These are phyloP conservation scores for Phytopythium ostracodes DNA, from an alignment of 352 stramenopile species.

Conservation along the genomic window DNA sequence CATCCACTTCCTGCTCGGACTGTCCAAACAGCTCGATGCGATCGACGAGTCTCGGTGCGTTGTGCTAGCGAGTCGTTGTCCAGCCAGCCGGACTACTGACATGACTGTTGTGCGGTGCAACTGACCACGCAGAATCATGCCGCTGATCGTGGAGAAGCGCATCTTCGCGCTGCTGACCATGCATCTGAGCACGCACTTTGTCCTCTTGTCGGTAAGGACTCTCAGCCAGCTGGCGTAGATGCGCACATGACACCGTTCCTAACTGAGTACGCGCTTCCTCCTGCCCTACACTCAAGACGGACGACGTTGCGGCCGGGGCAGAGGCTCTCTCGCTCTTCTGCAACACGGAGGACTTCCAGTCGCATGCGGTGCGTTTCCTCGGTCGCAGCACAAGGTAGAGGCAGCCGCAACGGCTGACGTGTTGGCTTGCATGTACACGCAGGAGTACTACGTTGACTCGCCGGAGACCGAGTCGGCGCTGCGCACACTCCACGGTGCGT, in stretches of 20 bases:
- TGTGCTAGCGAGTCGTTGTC: not conserved
- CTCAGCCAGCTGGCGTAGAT: not conserved
- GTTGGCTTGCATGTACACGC: not conserved
- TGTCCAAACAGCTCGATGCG: constrained; percentile 80
- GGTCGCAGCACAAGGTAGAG: not conserved
- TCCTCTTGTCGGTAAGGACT: constrained; percentile 33
- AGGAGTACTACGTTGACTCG: constrained; percentile 61
- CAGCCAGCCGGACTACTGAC: not conserved
- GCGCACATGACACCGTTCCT: not conserved
- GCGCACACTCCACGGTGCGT: constrained; percentile 47
- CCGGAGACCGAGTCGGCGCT: constrained; percentile 52
- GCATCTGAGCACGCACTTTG: constrained; percentile 67
- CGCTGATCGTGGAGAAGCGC: constrained; percentile 72
- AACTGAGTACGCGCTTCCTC: constrained; percentile 4
- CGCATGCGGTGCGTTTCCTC: constrained; percentile 29
- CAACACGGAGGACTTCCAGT: constrained; percentile 83
- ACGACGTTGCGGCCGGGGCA: constrained; percentile 50
- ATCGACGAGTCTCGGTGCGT: constrained; percentile 77
- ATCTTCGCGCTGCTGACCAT: constrained; percentile 75
- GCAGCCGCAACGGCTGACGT: not conserved
- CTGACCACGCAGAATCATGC: constrained; percentile 63
- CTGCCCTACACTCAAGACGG: constrained; percentile 14
- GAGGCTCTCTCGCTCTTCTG: constrained; percentile 76
- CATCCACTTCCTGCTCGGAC: constrained; percentile 80
- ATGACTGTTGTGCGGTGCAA: not conserved